Evolutionary conservation across 2,329 filamentous ascomycete species (phyloP), one percentile per base, ranked within the genome.

Genomic region (Fonsecaea nubica): DNA sequence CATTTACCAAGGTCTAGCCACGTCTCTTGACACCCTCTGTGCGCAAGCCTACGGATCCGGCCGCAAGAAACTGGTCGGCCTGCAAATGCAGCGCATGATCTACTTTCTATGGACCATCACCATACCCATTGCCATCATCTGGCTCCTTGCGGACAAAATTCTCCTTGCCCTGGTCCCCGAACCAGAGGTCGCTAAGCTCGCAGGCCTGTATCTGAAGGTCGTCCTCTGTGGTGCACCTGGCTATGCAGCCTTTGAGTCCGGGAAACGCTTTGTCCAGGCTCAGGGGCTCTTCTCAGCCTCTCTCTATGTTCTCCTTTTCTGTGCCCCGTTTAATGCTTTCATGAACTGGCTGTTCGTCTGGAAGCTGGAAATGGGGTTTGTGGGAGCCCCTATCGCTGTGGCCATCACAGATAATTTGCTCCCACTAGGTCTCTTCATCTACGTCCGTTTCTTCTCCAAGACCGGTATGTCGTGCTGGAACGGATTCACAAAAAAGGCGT

Each of bases 11-110:
- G 72, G 72, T 8, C 84, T 98, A 13, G 90, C 93, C 0, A 98
- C 94, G 4, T 92, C 90, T 70, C 83, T 98, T 42, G 94, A 98
- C 78, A 98, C 94, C 0, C 87, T 98, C 2, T 97, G 94, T 77
- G 88, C 94, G 0, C 94, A 98, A 78, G 94, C 95, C 0, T 98
- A 96, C 76, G 94, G 95, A 2, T 96, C 92, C 0, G 94, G 94
- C 0, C 91, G 90, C 76, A 96, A 91, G 76, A 91, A 93, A 72
- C 86, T 98, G 4, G 94, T 98, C 65, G 94, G 92, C 1, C 77
- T 95, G 62, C 92, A 95, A 74, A 85, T 92, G 69, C 91, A 95
- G 79, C 85, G 91, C 64, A 94, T 94, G 91, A 82, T 91, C 1
- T 90, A 84, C 75, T 93, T 95, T 75, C 84, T 95, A 2, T 89